phyloP scores from a whole-genome alignment of 345 rosid genomes.

The Hibiscus trionum region DNA sequence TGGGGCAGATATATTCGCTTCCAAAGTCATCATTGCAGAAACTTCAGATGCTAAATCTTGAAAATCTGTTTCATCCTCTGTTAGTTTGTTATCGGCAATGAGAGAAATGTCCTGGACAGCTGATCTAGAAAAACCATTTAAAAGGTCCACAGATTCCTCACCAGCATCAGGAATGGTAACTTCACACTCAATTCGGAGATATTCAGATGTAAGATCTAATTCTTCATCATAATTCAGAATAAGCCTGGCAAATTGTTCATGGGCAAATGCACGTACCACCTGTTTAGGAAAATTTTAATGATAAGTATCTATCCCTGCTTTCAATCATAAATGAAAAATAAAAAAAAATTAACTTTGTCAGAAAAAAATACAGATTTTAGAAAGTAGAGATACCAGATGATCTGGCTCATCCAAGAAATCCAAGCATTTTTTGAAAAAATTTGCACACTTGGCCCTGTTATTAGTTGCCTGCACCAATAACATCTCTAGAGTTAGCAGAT shows the following conservation, averaged over 20 bases:
- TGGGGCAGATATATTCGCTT: slow-evolving; percentile 27
- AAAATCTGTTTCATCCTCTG: slow-evolving; percentile 20
- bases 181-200: slow-evolving; percentile 47
- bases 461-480: slow-evolving; percentile 49
- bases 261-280: slow-evolving; percentile 94
- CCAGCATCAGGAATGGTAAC: slow-evolving; percentile 43
- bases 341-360: not conserved
- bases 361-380: not conserved
- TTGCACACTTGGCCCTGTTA: slow-evolving; percentile 69
- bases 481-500: slow-evolving; percentile 9
- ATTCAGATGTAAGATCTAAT: slow-evolving; percentile 50
- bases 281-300: slow-evolving; percentile 23
- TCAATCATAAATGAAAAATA: not conserved
- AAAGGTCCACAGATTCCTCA: slow-evolving; percentile 43
- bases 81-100: slow-evolving; percentile 25
- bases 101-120: slow-evolving; percentile 27
- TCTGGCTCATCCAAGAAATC: slow-evolving; percentile 77
- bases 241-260: slow-evolving; percentile 92
- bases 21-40: slow-evolving; percentile 34
- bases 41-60: slow-evolving; percentile 25
- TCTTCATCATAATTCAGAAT: slow-evolving; percentile 64
- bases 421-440: slow-evolving; percentile 71
- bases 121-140: slow-evolving; percentile 29
- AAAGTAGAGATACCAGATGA: slow-evolving; percentile 53
- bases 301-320: slow-evolving; percentile 8